phyloP scores from a whole-genome alignment of 1,139 yeast species.

The Blastobotrys capitulatus region DNA sequence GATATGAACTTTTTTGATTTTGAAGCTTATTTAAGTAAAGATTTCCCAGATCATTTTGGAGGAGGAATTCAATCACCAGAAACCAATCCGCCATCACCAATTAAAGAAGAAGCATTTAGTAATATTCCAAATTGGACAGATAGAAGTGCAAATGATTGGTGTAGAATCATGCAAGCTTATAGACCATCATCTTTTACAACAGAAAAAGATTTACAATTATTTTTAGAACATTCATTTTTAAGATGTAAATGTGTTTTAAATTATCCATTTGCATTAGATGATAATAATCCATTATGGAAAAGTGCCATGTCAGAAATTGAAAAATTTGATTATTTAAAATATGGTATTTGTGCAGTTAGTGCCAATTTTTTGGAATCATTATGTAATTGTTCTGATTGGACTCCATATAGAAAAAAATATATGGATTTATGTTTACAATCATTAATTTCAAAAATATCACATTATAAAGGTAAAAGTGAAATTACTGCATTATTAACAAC shows the following conservation, averaged over 20 bases:
- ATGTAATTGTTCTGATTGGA: conserved; percentile 21
- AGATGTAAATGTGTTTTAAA: conserved; percentile 17
- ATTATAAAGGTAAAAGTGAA: conserved; percentile 13
- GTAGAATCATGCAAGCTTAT: conserved; percentile 19
- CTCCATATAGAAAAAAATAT: conserved; percentile 17
- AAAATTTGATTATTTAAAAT: conserved; percentile 14
- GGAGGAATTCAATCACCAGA: background rate
- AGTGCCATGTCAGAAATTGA: conserved; percentile 12
- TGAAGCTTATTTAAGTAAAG: background rate
- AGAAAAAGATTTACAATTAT: conserved; percentile 16
- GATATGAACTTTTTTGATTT: background rate
- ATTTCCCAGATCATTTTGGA: background rate
- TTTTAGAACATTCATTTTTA: conserved; percentile 16
- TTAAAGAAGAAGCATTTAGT: conserved; percentile 13
- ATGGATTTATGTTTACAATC: conserved; percentile 21
- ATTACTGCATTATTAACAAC: conserved; percentile 19
- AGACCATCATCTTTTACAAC: conserved; percentile 17
- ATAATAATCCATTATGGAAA: conserved; percentile 17
- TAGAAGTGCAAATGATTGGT: conserved; percentile 15
- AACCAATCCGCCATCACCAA: conserved; percentile 9
- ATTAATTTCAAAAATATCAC: conserved; percentile 14
- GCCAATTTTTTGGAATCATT: conserved; percentile 14
- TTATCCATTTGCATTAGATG: conserved; percentile 17
- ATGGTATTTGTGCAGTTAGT: conserved; percentile 15
- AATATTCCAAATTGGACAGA: conserved; percentile 19